Base-by-base conservation (phyloP, 225 moss, liverwort and hornwort species). In the Pseudisothecium myosuroides region DNA sequence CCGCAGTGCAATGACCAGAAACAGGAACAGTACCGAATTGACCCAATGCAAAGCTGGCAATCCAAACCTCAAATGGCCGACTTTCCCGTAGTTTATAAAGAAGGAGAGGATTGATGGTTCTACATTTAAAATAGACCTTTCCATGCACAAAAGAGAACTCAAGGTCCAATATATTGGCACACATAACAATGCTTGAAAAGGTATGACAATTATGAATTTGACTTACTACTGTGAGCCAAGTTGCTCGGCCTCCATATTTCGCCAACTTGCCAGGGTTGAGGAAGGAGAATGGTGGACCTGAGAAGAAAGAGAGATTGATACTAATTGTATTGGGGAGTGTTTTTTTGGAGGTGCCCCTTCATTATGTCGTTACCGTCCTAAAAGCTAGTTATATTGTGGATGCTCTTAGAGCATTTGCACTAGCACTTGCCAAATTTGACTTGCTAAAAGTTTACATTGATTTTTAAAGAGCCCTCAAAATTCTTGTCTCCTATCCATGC, bases 351-450 rank as follows among this genome's bases (percentile, higher is more conserved):
- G 5, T 71, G 26, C 1, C 15, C 15, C 14, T 71, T 71, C 15
- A 15, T 71, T 71, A 3, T 24, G 24, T 69, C 1, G 1, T 14
- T 39, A 24, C 2, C 0, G 0, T 39, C 12, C 0, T 68, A 0
- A 13, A 39, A 23, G 39, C 4, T 1, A 7, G 4, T 39, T 24
- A 24, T 13, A 24, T 69, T 69, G 12, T 0, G 4, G 5, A 39
- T 24, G 8, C 24, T 39, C 43, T 72, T 45, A 1, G 1, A 71
- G 5, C 6, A 43, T 29, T 73, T 3, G 17, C 1, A 28, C 2
- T 0, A 45, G 0, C 3, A 17, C 9, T 73, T 5, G 1, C 4
- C 10, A 47, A 47, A 74, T 47, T 47, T 11, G 11, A 47, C 1
- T 0, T 18, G 18, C 4, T 74, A 2, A 18, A 47, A 74, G 11